Conservation (phyloP, 352 stramenopile genomes). For the Plasmopara viticola region DNA sequence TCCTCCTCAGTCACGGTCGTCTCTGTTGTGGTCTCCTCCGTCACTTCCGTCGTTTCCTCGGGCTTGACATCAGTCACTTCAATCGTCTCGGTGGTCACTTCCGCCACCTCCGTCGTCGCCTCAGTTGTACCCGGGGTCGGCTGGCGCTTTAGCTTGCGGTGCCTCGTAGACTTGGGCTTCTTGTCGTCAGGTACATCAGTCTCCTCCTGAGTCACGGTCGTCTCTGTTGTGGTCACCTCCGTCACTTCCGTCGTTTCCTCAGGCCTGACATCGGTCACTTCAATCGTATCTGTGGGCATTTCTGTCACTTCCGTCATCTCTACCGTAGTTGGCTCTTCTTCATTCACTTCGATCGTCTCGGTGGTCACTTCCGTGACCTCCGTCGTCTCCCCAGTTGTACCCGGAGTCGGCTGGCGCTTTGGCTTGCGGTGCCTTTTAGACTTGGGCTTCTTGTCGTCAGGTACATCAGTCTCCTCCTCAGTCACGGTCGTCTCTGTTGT, state of each 20-base stretch:
- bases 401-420: conserved; percentile 2
- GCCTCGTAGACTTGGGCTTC: conserved; percentile 3
- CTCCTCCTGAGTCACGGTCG: conserved; percentile 4
- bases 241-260: conserved; percentile 4
- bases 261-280: conserved; percentile 3
- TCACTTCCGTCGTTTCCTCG: conserved; percentile 3
- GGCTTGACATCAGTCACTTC: conserved; percentile 3
- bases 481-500: too few relatives aligned
- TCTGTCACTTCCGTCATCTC: conserved; percentile 9
- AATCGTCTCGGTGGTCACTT: conserved; percentile 6
- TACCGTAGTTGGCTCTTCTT: too few relatives aligned
- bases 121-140: conserved; percentile 3
- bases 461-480: too few relatives aligned
- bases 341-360: too few relatives aligned
- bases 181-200: conserved; percentile 6
- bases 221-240: conserved; percentile 5
- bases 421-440: conserved; percentile 3
- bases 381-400: conserved; percentile 10
- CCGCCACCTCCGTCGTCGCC: conserved; percentile 7
- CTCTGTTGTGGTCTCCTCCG: conserved; percentile 5
- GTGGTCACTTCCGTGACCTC: conserved; percentile 10
- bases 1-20: conserved; percentile 5
- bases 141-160: conserved; percentile 4
- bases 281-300: conserved; percentile 5
- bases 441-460: conserved; percentile 6